Evolutionary conservation across 345 rosid genomes (phyloP), one percentile per base, ranked within the genome.

Genomic region (Angophora floribunda): DNA sequence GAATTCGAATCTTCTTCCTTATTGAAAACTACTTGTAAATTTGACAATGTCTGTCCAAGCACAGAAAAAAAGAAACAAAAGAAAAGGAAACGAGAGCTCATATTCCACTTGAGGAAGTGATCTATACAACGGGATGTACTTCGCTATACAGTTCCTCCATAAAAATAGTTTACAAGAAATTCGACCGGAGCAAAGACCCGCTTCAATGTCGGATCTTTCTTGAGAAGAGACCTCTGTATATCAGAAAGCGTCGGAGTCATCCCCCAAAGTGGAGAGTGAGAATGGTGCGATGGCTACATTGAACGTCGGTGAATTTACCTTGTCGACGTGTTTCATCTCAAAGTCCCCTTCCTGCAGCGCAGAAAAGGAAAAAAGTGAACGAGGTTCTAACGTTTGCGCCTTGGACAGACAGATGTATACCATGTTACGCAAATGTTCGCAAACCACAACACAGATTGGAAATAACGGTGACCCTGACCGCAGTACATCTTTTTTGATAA

Each of bases 271-370:
- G 75, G 95, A 92, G 63, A 95, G 95, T 17, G 94, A 93, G 91
- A 95, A 96, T 10, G 96, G 97, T 13, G 96, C 97, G 22, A 96
- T 94, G 16, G 92, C 94, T 86, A 92, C 96, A 12, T 94, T 95
- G 93, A 95, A 95, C n/a, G 93, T 92, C 30, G 87, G 91, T 30
- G 95, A 91, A 75, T 92, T 93, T 41, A 93, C 90, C 85, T 14
- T 89, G 89, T 95, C 98, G 3, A 94, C 92, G 88, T 95, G 95
- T 87, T 95, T 96, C 98, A 96, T 94, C 93, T 96, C 97, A 52
- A 95, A 95, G 84, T 96, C 96, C 12, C 98, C 97, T 93, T 96
- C 97, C 98, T 95, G 94, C 91, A 90, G 75, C 78, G 65, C 67
- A 3, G 82, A 16, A 85, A 79, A 22, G 65, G 57, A 36, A 90